These are phyloP conservation scores for Apiotrichum brassicae DNA, from an alignment of 1,284 basidiomycete species.

Conservation along the genomic window DNA sequence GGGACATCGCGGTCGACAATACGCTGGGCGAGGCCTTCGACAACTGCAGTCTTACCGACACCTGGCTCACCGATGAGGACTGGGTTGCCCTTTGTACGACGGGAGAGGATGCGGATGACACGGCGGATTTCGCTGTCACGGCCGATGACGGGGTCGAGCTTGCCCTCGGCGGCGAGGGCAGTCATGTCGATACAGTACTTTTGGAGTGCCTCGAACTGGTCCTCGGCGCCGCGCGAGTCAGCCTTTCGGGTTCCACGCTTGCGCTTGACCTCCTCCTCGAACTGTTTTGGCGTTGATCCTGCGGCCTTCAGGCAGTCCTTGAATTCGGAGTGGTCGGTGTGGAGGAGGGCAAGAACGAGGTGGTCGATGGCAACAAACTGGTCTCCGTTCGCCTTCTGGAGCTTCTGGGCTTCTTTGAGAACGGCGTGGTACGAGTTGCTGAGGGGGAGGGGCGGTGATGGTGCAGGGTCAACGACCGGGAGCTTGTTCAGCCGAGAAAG, in stretches of 20 bases:
- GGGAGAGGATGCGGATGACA: slow-evolving; percentile 65
- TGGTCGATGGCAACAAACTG: slow-evolving; percentile 89
- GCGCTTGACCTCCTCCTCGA: slow-evolving; percentile 52
- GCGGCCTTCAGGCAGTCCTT: slow-evolving; percentile 49
- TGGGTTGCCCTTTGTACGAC: slow-evolving; percentile 58
- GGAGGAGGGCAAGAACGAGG: slow-evolving; percentile 65
- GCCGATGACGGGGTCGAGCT: slow-evolving; percentile 57
- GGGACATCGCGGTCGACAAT: slow-evolving; percentile 94
- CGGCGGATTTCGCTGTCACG: slow-evolving; percentile 52
- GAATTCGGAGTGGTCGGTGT: slow-evolving; percentile 46
- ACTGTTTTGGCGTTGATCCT: slow-evolving; percentile 47
- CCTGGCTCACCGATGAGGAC: slow-evolving; percentile 71
- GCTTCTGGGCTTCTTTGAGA: slow-evolving; percentile 68
- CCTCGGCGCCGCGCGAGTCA: slow-evolving; percentile 51
- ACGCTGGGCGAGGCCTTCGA: slow-evolving; percentile 91
- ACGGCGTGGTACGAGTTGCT: slow-evolving; percentile 61
- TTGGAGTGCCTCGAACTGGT: slow-evolving; percentile 49
- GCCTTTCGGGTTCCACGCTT: slow-evolving; percentile 52
- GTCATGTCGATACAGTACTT: slow-evolving; percentile 48
- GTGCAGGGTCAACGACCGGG: slow-evolving; percentile 76
- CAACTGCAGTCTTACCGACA: slow-evolving; percentile 89
- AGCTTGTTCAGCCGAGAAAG: slow-evolving; percentile 51
- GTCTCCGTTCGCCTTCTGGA: slow-evolving; percentile 78
- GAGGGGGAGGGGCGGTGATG: slow-evolving; percentile 63
- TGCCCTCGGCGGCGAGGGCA: slow-evolving; percentile 49